phyloP scores from a whole-genome alignment of 2,329 filamentous ascomycete genomes.

The Phaeosphaeria sp. region DNA sequence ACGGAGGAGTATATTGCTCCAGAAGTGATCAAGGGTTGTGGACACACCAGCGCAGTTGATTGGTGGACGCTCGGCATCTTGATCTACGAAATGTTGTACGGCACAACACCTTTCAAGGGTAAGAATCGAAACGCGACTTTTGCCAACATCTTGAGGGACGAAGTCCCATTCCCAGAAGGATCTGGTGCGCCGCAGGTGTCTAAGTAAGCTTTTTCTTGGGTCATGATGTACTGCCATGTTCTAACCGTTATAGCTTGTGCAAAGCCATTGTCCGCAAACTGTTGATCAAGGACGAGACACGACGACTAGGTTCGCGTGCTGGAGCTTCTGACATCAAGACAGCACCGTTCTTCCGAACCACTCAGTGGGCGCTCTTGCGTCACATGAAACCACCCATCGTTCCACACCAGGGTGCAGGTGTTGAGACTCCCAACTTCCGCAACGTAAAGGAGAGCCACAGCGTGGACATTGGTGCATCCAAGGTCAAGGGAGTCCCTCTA shows the following conservation, averaged over 20 bases:
- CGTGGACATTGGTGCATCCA: constrained; percentile 72
- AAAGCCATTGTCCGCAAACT: constrained; percentile 96
- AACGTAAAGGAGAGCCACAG: constrained; percentile 98
- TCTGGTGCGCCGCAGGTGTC: constrained; percentile 83
- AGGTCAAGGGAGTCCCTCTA: constrained; percentile 78
- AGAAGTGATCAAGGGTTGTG: constrained; percentile 98
- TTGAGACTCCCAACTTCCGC: constrained; percentile 96
- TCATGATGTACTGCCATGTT: not conserved
- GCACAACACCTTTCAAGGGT: constrained; percentile 98
- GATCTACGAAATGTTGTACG: constrained; percentile 98
- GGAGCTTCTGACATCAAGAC: constrained; percentile 96
- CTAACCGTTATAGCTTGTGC: constrained; percentile 72
- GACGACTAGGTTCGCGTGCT: constrained; percentile 88
- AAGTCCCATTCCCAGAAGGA: constrained; percentile 94
- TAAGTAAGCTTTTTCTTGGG: constrained; percentile 70
- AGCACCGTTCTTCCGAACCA: constrained; percentile 94
- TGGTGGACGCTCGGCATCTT: constrained; percentile 99
- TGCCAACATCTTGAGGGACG: constrained; percentile 93
- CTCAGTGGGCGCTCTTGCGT: constrained; percentile 94
- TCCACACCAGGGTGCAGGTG: constrained; percentile 84
- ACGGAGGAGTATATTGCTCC: constrained; percentile 99
- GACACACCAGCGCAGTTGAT: constrained; percentile 96
- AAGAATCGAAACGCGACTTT: constrained; percentile 99
- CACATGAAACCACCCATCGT: constrained; percentile 99
- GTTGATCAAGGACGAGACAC: constrained; percentile 96